These are phyloP conservation scores for Trametes cingulata DNA, from an alignment of 768 basidiomycete genomes.

Conservation along the genomic window DNA sequence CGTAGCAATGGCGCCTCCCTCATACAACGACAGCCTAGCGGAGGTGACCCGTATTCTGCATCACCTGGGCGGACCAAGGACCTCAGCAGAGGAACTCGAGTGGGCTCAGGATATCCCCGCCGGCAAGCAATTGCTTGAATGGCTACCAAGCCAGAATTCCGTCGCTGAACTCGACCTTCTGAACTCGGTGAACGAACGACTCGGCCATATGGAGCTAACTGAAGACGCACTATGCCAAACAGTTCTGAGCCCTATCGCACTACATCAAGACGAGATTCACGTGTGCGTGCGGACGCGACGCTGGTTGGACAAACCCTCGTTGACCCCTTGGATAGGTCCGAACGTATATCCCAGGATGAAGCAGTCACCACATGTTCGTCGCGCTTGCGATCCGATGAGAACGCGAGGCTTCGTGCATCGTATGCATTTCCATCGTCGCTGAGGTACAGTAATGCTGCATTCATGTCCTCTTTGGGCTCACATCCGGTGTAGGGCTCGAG, in stretches of 20 bases:
- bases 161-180: background rate
- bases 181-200: background rate
- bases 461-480: background rate
- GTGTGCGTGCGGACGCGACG: conserved; percentile 22
- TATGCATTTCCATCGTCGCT: conserved; percentile 7
- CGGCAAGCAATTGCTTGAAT: conserved; percentile 35
- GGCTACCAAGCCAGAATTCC: conserved; percentile 35
- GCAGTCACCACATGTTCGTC: no score
- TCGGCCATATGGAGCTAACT: background rate
- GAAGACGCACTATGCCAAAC: conserved; percentile 11
- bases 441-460: background rate
- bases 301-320: background rate
- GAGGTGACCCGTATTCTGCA: background rate
- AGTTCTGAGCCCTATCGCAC: conserved; percentile 32
- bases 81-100: conserved; percentile 33
- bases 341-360: background rate
- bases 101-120: conserved; percentile 37
- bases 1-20: background rate
- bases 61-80: conserved; percentile 35
- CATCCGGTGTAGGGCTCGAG: conserved; percentile 26
- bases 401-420: background rate
- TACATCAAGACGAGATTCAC: conserved; percentile 34
- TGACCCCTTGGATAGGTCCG: background rate
- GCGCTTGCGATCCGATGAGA: background rate
- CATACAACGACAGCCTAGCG: background rate